Evolutionary conservation across 2,329 filamentous ascomycete species (phyloP).

Genomic region (Penicillium expansum): DNA sequence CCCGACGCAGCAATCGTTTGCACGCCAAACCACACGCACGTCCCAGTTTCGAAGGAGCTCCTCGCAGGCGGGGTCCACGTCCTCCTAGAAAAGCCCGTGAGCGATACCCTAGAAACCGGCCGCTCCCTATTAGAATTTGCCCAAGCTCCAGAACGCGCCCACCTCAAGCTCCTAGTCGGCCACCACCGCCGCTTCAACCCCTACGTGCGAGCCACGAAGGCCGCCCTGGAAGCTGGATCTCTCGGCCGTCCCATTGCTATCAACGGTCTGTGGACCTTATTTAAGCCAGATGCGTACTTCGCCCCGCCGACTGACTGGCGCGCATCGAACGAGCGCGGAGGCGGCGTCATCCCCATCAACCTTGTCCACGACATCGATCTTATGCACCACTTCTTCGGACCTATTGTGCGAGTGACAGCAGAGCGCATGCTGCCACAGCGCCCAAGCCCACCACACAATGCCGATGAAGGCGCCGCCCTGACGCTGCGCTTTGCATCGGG

Average conservation of each 20-base stretch:
- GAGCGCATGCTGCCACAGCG: conserved; percentile 49
- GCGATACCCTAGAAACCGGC: conserved; percentile 34
- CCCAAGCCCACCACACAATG: conserved; percentile 38
- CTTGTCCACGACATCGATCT: conserved; percentile 62
- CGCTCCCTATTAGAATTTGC: conserved; percentile 22
- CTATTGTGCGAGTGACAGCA: conserved; percentile 52
- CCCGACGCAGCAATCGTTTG: conserved; percentile 58
- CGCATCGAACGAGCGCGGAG: conserved; percentile 40
- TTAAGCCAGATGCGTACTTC: conserved; percentile 55
- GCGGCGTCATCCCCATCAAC: conserved; percentile 57
- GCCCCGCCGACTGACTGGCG: conserved; percentile 51
- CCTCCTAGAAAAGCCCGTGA: conserved; percentile 58
- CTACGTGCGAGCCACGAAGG: conserved; percentile 52
- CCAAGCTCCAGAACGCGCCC: conserved; percentile 19
- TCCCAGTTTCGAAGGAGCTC: conserved; percentile 50
- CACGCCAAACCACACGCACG: conserved; percentile 60
- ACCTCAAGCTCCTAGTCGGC: conserved; percentile 53
- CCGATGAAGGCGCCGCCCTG: conserved; percentile 57
- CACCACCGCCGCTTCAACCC: conserved; percentile 62
- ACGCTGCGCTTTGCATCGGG: conserved; percentile 54
- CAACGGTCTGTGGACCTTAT: conserved; percentile 54
- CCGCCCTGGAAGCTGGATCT: conserved; percentile 38
- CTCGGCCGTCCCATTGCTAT: conserved; percentile 53
- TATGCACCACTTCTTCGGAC: conserved; percentile 56
- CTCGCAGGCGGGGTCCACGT: conserved; percentile 51